Base-by-base conservation (phyloP, 768 basidiomycete genomes). In the Cytidiella melzeri region DNA sequence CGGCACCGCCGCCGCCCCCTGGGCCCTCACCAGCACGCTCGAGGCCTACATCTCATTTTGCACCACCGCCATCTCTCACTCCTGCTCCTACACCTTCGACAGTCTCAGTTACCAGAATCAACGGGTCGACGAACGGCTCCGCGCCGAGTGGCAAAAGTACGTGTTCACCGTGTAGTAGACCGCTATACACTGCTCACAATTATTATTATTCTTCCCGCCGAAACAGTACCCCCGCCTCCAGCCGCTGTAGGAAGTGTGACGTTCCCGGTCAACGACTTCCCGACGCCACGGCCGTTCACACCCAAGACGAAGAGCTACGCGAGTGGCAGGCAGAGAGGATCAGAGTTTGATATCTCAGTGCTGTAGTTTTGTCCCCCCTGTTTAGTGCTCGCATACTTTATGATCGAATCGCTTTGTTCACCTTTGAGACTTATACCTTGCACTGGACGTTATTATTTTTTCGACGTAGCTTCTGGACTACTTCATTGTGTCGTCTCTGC, bases 261-360 rank as follows among this genome's bases (percentile, higher is more conserved):
- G 13, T 92, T 90, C 61, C 87, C 87, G 5, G 76, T 82, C n/a
- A 68, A 71, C 12, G 87, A 83, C 44, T 90, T 92, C 61, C 90
- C 90, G 1, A 80, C 81, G 12, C 90, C 90, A 3, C 78, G 87
- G 36, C 70, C 72, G 23, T 92, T 90, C 63, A 62, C 63, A 28
- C 59, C 64, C 4, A 69, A 62, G 26, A 57, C 62, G 24, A 84
- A 74, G 60, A 69, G 70, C 37, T 93, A 93, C 61, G 67, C 65
- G 11, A 82, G 81, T 60, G 84, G 86, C 25, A 79, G 81, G 45
- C 67, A 71, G 57, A 73, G 72, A 49, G 90, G 90, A n/a, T 81
- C 84, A 57, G 74, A 79, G 48, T 91, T 90, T 69, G 78, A 88
- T 66, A 52, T 78, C 26, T 63, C 64, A 12, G 62, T 53, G 25